Evolutionary conservation across 2,329 filamentous ascomycete genomes (phyloP), one percentile per base, ranked within the genome.

Genomic region (Hypoxylon sp.): DNA sequence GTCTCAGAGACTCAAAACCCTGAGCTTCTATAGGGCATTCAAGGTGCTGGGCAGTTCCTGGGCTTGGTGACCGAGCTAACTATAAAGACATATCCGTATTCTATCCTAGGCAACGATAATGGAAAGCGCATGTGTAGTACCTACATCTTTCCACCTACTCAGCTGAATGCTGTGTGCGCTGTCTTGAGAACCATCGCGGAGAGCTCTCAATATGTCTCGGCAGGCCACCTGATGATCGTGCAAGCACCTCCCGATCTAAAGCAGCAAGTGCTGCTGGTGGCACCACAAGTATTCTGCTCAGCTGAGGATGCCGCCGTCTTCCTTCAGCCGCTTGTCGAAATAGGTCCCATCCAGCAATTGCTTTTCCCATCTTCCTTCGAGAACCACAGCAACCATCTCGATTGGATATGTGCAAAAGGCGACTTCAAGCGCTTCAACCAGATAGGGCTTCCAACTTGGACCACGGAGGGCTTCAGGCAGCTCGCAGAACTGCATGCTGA

Each of bases 21-120:
- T 2, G 73, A 77, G 19, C 55, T 79, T 3, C 73, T 77, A 34
- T 78, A 70, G 39, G 77, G 74, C 4, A 71, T 79, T 52, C 68
- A 76, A 34, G 77, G 77, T 2, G 43, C 43, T 46, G 43, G 43
- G 14, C 75, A 78, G 16, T 74, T 73, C 41, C 77, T 80, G 29
- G 78, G 77, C 12, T 67, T 80, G 12, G 71, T 74, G 0, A 78
- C 75, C 0, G 51, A 73, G 34, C 69, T 79, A 12, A 72, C 69
- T 5, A 64, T 77, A 53, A 70, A 69, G 41, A 63, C 70, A 3
- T 64, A 73, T 51, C 70, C 71, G 7, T 51, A 76, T 16, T 48
- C 65, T 8, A 46, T 67, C 19, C 70, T 76, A 3, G 71, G 70
- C 0, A 74, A 71, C 41, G 50, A 65, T 14, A 52, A 65, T n/a